Evolutionary conservation across 2,329 filamentous ascomycete species (phyloP).

Genomic region (Xylaria sp.): DNA sequence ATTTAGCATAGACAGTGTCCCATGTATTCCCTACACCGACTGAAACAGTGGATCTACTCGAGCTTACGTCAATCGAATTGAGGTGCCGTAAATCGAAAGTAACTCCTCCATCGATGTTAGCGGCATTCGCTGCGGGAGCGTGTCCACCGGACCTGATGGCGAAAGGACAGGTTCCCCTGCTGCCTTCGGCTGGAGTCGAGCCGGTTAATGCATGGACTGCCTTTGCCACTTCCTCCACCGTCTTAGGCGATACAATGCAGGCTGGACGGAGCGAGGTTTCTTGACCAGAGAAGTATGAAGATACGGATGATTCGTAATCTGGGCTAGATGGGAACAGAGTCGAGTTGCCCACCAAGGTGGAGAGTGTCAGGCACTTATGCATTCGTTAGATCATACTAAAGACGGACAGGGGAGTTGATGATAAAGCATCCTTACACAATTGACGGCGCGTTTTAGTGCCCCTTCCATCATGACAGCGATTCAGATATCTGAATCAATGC

Average conservation of each 20-base stretch:
- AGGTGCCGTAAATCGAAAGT: not conserved
- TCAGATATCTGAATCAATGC: not conserved
- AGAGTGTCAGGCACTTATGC: not conserved
- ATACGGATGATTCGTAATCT: not conserved
- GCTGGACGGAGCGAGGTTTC: not conserved
- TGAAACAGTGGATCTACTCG: not conserved
- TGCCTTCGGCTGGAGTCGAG: not conserved
- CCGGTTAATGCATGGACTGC: not conserved
- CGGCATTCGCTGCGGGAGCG: not conserved
- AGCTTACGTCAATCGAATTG: not conserved
- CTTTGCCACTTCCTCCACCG: not conserved
- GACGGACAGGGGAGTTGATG: not conserved
- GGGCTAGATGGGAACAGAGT: constrained; percentile 2
- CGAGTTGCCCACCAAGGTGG: not conserved
- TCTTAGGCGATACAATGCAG: not conserved
- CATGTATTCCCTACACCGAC: constrained; percentile 7
- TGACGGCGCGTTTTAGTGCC: not conserved
- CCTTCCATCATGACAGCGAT: not conserved
- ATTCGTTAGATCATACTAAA: not conserved
- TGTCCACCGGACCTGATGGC: not conserved
- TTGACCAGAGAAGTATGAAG: constrained; percentile 5
- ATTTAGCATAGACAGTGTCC: constrained; percentile 3
- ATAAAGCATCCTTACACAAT: not conserved
- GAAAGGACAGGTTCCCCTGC: not conserved
- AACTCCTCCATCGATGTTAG: not conserved